A percentile compares a stretch with the other conserved stretches of the same genome.
Conservation (phyloP, 441 rosid species). For the Pelargonium cotyledonis region DNA sequence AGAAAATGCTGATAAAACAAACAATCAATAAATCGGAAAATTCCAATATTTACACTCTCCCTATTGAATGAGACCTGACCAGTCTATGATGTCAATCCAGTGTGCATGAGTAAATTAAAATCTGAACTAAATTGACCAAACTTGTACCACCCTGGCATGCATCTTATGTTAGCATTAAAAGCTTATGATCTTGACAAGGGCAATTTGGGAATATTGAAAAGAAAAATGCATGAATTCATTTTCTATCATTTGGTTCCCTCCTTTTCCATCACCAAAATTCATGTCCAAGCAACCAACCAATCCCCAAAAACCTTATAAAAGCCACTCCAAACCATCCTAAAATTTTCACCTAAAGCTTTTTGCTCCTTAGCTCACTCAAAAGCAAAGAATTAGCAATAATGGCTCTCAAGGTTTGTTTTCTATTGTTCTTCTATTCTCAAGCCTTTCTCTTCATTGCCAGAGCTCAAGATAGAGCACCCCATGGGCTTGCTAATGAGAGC, state of each 20-base stretch:
- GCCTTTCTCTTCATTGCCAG: constrained; percentile 26
- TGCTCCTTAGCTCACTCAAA: constrained; percentile 4
- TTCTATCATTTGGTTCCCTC: constrained; percentile 7
- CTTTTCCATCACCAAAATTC: constrained; percentile 5
- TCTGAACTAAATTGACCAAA: background rate
- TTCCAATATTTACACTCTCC: background rate
- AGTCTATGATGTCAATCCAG: background rate
- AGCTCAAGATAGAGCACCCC: constrained; percentile 86
- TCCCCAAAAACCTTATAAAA: constrained; percentile 1
- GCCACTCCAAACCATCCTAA: constrained; percentile 6
- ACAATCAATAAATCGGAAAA: background rate
- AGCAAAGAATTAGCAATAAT: constrained; percentile 24
- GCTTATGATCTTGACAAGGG: background rate
- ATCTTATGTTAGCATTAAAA: background rate
- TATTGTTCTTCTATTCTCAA: constrained; percentile 24
- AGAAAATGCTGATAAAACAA: background rate
- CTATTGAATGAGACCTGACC: background rate
- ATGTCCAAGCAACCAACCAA: constrained; percentile 9
- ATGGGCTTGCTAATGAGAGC: constrained; percentile 65
- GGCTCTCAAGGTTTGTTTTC: constrained; percentile 26
- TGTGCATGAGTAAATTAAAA: background rate
- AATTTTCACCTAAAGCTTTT: constrained; percentile 1
- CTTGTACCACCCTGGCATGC: constrained; percentile 8
- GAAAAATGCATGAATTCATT: background rate
- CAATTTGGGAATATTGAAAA: constrained; percentile 2